Evolutionary conservation across 768 basidiomycete genomes (phyloP).

Genomic region (Megacollybia marginata): DNA sequence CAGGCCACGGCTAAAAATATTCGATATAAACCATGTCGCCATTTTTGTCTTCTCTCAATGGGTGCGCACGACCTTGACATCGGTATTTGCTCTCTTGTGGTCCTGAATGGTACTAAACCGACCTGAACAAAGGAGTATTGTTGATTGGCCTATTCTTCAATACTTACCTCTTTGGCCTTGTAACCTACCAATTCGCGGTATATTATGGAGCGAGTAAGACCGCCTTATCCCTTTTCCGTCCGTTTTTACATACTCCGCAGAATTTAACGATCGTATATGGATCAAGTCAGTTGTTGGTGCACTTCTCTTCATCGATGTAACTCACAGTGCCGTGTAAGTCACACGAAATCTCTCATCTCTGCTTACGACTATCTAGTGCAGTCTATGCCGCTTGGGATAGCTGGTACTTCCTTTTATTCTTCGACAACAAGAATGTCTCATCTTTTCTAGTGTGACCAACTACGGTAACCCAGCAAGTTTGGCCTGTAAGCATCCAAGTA

Average conservation of each 20-base stretch:
- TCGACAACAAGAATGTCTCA: neutral
- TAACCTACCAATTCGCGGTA: slow-evolving; percentile 32
- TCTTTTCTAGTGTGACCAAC: slow-evolving; percentile 27
- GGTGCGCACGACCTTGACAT: too few relatives aligned
- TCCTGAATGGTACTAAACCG: too few relatives aligned
- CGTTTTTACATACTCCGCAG: slow-evolving; percentile 7
- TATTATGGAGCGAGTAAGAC: slow-evolving; percentile 29
- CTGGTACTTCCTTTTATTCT: slow-evolving; percentile 13
- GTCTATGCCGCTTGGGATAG: slow-evolving; percentile 27
- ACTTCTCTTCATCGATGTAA: slow-evolving; percentile 26
- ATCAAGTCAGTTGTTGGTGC: slow-evolving; percentile 27
- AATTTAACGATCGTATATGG: slow-evolving; percentile 30
- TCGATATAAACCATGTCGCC: too few relatives aligned
- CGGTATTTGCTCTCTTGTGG: too few relatives aligned
- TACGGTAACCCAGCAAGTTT: slow-evolving; percentile 30
- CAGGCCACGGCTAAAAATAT: too few relatives aligned
- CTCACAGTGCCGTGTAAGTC: slow-evolving; percentile 29
- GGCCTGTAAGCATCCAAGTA: slow-evolving; percentile 17
- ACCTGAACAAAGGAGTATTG: too few relatives aligned
- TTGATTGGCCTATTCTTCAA: slow-evolving; percentile 9
- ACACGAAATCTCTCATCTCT: neutral
- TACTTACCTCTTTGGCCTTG: slow-evolving; percentile 32
- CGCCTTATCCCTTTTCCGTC: slow-evolving; percentile 3
- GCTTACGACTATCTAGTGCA: slow-evolving; percentile 11
- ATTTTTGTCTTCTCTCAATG: too few relatives aligned